Conservation (phyloP, 139 green algal species). For the Choricystis sp. region DNA sequence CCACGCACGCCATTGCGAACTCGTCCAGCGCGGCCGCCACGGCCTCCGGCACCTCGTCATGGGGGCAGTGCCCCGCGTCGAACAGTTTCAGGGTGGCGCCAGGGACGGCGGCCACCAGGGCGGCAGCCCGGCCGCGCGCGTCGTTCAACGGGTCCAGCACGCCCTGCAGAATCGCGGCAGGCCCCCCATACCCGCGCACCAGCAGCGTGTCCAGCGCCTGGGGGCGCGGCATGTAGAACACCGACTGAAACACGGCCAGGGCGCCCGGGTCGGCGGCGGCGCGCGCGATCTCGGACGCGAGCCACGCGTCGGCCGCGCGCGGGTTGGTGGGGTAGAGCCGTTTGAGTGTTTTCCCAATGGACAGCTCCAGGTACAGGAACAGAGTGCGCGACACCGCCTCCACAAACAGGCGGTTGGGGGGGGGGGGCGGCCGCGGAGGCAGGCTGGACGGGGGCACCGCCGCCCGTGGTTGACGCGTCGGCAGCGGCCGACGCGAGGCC, state of each 20-base stretch:
- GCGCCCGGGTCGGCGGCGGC: slow-evolving; percentile 41
- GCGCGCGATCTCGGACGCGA: slow-evolving; percentile 58
- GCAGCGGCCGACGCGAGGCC: background rate
- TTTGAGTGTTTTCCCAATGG: slow-evolving; percentile 32
- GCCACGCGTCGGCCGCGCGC: slow-evolving; percentile 53
- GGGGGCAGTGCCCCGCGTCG: slow-evolving; percentile 62
- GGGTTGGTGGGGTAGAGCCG: slow-evolving; percentile 58
- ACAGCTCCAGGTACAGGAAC: slow-evolving; percentile 40
- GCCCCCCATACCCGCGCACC: slow-evolving; percentile 31
- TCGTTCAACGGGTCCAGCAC: slow-evolving; percentile 68
- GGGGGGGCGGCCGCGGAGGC: background rate
- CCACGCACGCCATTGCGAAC: slow-evolving; percentile 11
- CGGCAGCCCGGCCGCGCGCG: slow-evolving; percentile 29
- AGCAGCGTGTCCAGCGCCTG: slow-evolving; percentile 69
- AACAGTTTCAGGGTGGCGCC: slow-evolving; percentile 20
- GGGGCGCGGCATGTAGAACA: slow-evolving; percentile 76
- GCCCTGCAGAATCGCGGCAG: slow-evolving; percentile 55
- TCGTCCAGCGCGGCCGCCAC: slow-evolving; percentile 38
- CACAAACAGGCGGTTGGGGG: slow-evolving; percentile 9
- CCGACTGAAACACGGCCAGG: slow-evolving; percentile 43
- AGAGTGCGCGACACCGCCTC: slow-evolving; percentile 14
- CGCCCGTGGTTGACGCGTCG: slow-evolving; percentile 4
- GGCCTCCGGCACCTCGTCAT: slow-evolving; percentile 58
- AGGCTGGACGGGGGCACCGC: background rate
- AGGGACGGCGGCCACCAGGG: slow-evolving; percentile 25